phyloP scores from a whole-genome alignment of 2,329 filamentous ascomycete genomes.

The Dryadomyces sulphureus region DNA sequence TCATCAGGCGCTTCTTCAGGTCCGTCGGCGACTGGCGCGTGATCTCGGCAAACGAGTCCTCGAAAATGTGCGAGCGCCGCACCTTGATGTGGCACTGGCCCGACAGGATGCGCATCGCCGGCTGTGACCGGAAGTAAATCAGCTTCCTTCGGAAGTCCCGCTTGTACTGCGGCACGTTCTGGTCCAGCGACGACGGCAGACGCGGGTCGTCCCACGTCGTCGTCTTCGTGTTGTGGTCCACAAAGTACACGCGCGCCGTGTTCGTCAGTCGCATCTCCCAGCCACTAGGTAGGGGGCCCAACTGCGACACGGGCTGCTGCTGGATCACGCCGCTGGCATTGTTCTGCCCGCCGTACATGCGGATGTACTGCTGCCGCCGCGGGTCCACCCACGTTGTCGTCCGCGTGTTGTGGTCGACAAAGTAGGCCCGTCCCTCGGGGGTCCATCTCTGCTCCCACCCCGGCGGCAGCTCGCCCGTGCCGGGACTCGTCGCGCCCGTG shows the following conservation, averaged over 20 bases:
- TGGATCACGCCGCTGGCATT: constrained; percentile 78
- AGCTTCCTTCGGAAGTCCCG: constrained; percentile 95
- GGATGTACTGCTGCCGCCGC: constrained; percentile 90
- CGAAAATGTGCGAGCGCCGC: constrained; percentile 89
- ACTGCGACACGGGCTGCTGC: constrained; percentile 92
- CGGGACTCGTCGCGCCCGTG: constrained; percentile 85
- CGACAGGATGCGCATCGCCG: constrained; percentile 84
- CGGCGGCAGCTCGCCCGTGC: constrained; percentile 84
- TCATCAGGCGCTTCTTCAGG: constrained; percentile 97
- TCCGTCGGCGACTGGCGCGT: constrained; percentile 92
- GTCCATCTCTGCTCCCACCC: constrained; percentile 96
- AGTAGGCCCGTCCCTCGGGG: constrained; percentile 87
- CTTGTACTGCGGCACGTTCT: constrained; percentile 99
- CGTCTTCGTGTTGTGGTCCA: constrained; percentile 98
- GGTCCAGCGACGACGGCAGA: constrained; percentile 86
- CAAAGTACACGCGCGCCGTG: constrained; percentile 94
- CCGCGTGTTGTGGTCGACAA: constrained; percentile 95
- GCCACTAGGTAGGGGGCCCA: constrained; percentile 86
- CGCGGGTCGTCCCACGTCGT: constrained; percentile 98
- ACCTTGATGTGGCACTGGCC: constrained; percentile 99
- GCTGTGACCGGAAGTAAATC: constrained; percentile 98
- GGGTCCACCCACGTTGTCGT: constrained; percentile 99
- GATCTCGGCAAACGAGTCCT: constrained; percentile 97
- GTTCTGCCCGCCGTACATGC: constrained; percentile 88
- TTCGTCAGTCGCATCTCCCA: constrained; percentile 99